phyloP scores from a whole-genome alignment of 2,329 filamentous ascomycete genomes.

The Phaeoacremonium minimum region DNA sequence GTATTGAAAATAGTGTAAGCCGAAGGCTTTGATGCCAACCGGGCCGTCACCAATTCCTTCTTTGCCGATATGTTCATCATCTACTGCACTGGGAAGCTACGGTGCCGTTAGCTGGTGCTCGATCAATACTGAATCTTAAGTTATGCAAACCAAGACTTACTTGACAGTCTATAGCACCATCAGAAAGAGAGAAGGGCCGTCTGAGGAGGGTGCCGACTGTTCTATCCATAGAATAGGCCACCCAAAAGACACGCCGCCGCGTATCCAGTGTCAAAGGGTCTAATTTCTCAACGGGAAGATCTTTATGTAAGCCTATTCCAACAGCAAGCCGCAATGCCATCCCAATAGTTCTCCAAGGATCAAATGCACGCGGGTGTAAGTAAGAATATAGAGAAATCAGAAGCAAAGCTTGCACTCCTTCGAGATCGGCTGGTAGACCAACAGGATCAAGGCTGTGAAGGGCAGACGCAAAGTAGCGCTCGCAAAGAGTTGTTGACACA shows the following conservation, averaged over 20 bases:
- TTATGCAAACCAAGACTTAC: no score
- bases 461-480: slow-evolving; percentile 1
- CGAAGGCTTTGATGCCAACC: not conserved
- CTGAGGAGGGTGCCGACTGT: not conserved
- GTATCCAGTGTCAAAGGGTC: slow-evolving; percentile 5
- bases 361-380: slow-evolving; percentile 2
- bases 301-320: slow-evolving; percentile 5
- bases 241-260: slow-evolving; percentile 7
- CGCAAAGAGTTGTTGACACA: not conserved
- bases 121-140: no score
- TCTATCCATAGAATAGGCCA: slow-evolving; percentile 8
- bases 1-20: slow-evolving; percentile 3
- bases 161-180: slow-evolving; percentile 7
- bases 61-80: slow-evolving; percentile 3
- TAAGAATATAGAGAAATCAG: slow-evolving; percentile 6
- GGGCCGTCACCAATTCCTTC: not conserved
- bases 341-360: slow-evolving; percentile 3
- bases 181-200: slow-evolving; percentile 5
- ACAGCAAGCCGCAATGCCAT: slow-evolving; percentile 6
- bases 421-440: slow-evolving; percentile 4
- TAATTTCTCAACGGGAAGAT: slow-evolving; percentile 2
- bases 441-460: slow-evolving; percentile 1
- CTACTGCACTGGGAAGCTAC: slow-evolving; percentile 3
- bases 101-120: not conserved
- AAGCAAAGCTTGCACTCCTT: slow-evolving; percentile 9